Evolutionary conservation across 2,329 filamentous ascomycete species (phyloP).

Genomic region (Amphichorda felina): DNA sequence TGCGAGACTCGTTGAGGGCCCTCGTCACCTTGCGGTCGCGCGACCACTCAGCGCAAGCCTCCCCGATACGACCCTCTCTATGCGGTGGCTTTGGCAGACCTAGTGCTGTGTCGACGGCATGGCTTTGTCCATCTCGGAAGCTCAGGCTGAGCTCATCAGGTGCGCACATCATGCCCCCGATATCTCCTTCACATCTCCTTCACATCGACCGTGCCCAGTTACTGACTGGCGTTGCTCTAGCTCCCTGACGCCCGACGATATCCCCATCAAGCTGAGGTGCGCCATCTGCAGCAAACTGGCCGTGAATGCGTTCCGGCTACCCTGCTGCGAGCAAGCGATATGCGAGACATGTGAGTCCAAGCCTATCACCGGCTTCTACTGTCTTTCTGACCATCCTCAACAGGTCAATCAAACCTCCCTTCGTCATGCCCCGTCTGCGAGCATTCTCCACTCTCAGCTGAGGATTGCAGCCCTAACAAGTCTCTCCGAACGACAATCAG

Average conservation of each 20-base stretch:
- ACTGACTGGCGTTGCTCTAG: slow-evolving; percentile 27
- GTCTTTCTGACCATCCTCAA: not conserved
- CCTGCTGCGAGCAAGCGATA: slow-evolving; percentile 91
- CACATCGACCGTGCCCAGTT: no score
- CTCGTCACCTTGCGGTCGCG: not conserved
- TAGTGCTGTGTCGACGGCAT: slow-evolving; percentile 11
- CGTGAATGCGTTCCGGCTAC: slow-evolving; percentile 79
- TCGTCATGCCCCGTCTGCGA: slow-evolving; percentile 86
- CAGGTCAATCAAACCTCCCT: slow-evolving; percentile 65
- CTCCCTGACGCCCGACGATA: slow-evolving; percentile 67
- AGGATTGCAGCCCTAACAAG: slow-evolving; percentile 83
- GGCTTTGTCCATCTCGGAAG: slow-evolving; percentile 28
- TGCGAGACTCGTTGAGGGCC: no score
- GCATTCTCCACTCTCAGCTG: slow-evolving; percentile 75
- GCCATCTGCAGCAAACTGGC: slow-evolving; percentile 86
- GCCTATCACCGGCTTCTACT: not conserved
- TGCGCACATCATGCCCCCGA: slow-evolving; percentile 12
- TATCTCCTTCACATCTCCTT: no score
- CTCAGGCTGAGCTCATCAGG: slow-evolving; percentile 48
- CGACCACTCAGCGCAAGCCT: not conserved
- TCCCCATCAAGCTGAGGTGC: slow-evolving; percentile 93
- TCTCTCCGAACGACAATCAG: slow-evolving; percentile 84
- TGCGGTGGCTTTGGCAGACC: not conserved
- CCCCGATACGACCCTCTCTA: not conserved
- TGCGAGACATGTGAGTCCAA: slow-evolving; percentile 48